Percentiles rank a stretch among this genome's conserved stretches.
These are phyloP conservation scores for Penicillium sp. DNA, from an alignment of 2,329 filamentous ascomycete genomes.

Conservation along the genomic window DNA sequence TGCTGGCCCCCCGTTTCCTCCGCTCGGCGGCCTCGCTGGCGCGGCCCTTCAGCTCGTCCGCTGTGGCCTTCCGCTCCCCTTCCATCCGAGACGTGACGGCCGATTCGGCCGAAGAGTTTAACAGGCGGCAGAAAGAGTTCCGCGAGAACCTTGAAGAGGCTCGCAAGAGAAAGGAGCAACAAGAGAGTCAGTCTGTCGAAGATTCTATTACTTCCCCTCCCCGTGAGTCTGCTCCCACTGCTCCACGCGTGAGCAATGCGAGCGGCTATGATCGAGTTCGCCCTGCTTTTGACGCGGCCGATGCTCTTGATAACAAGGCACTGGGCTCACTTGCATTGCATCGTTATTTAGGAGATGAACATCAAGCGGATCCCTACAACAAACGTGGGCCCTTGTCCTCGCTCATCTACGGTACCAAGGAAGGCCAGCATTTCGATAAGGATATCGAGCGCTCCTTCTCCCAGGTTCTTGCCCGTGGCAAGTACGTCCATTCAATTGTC, in stretches of 20 bases:
- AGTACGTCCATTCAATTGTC: slow-evolving; percentile 98
- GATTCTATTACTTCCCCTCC: slow-evolving; percentile 48
- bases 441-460: slow-evolving; percentile 97
- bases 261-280: slow-evolving; percentile 34
- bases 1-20: slow-evolving; percentile 54
- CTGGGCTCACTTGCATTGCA: slow-evolving; percentile 64
- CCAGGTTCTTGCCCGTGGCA: slow-evolving; percentile 90
- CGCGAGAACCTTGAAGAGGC: slow-evolving; percentile 78
- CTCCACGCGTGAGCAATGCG: slow-evolving; percentile 52
- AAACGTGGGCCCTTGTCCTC: slow-evolving; percentile 78
- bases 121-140: slow-evolving; percentile 81
- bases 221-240: slow-evolving; percentile 49
- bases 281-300: slow-evolving; percentile 46
- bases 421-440: slow-evolving; percentile 89
- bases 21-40: slow-evolving; percentile 54
- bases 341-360: slow-evolving; percentile 59
- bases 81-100: slow-evolving; percentile 83
- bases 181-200: slow-evolving; percentile 76
- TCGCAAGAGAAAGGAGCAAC: slow-evolving; percentile 75
- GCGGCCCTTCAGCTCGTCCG: slow-evolving; percentile 64
- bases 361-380: slow-evolving; percentile 62
- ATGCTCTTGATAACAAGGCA: slow-evolving; percentile 49
- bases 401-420: slow-evolving; percentile 95
- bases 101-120: slow-evolving; percentile 74
- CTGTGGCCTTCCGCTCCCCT: slow-evolving; percentile 62